Evolutionary conservation across 805 yeast genomes (phyloP), one percentile per base, ranked within the genome.

Genomic region (Saccharomyces kudriavzevii): DNA sequence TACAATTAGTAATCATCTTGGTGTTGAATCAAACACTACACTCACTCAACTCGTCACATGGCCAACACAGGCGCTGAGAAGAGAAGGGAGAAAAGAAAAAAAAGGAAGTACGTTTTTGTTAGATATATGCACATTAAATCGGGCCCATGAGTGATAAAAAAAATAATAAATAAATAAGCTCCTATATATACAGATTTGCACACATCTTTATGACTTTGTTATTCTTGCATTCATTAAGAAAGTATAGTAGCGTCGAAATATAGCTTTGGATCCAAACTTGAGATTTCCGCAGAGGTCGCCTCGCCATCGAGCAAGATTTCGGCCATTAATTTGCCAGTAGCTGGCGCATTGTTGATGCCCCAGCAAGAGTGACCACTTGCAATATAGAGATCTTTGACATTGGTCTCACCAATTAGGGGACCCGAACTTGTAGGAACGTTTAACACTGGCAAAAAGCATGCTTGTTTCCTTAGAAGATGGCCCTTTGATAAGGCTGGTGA

Each of bases 301-400:
- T 80, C 82, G 11, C 97, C 98, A 50, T 92, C 97, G 47, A 92
- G 69, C 48, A 92, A 69, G 52, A 92, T 64, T 71, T 92, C 98
- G 58, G 96, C 83, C 84, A 92, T 79, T 40, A 94, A 78, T 65
- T 89, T 83, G n/a, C 99, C 99, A 0, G 97, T 91, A 3, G 87
- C 97, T 0, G 97, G 97, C 0, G 97, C 97, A 70, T 94, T 92
- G 72, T 92, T 94, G 58, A 92, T 94, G 24, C 99, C 99, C 99
- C 99, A 92, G 72, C 98, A 94, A 14, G 96, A 87, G 70, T 92
- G 99, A 0, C 98, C 99, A 14, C 92, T 81, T 2, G 97, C 96
- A 53, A 92, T 69, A 61, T 74, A 87, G 56, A 92, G 73, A 56
- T 84, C 83, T 24, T 79, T 81, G 6, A 91, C 95, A 63, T 90